Evolutionary conservation across 768 basidiomycete genomes (phyloP).

Genomic region (Boletus rubescentipes): DNA sequence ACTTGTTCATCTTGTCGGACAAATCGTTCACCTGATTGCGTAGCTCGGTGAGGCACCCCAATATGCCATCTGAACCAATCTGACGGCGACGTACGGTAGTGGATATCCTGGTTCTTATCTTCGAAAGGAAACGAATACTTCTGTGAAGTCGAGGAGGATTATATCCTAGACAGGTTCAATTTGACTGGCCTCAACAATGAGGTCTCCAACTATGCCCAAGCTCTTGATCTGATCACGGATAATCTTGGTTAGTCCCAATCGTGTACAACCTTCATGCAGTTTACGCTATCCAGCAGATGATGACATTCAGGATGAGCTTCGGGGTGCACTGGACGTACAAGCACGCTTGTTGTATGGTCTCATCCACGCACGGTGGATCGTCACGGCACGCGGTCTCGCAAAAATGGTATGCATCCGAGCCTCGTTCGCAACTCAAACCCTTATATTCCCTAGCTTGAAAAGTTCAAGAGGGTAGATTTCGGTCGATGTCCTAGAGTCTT

Average conservation of each 20-base stretch:
- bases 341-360: constrained; percentile 93
- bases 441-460: constrained; percentile 67
- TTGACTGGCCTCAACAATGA: constrained; percentile 96
- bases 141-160: constrained; percentile 99
- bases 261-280: not conserved
- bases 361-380: constrained; percentile 96
- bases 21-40: constrained; percentile 16
- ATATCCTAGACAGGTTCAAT: constrained; percentile 98
- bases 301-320: constrained; percentile 89
- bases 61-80: constrained; percentile 10
- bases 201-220: constrained; percentile 91
- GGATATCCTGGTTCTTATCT: constrained; percentile 97
- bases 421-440: not conserved
- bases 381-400: constrained; percentile 86
- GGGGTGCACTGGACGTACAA: constrained; percentile 89
- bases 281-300: constrained; percentile 58
- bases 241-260: constrained; percentile 69
- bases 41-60: constrained; percentile 29
- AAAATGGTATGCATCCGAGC: constrained; percentile 76
- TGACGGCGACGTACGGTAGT: constrained; percentile 46
- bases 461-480: constrained; percentile 98
- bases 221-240: constrained; percentile 94
- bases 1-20: not conserved
- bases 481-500: constrained; percentile 97
- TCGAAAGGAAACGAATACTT: constrained; percentile 99